phyloP scores from a whole-genome alignment of 192 early-diverging fungal species.

The Coemansia sp. region DNA sequence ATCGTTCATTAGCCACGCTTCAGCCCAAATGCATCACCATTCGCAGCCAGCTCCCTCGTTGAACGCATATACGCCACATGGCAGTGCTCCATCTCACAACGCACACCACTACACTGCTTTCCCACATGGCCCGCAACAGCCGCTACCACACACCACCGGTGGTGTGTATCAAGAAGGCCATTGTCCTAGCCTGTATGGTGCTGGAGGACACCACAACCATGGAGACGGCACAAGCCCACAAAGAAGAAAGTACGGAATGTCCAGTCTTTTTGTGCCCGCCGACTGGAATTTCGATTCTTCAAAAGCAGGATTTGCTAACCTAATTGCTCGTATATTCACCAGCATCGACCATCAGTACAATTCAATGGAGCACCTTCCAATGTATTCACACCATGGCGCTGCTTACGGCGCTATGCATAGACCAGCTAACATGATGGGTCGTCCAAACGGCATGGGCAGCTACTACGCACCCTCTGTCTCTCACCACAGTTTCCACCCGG shows the following conservation, averaged over 20 bases:
- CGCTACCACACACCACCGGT: not conserved
- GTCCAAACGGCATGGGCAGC: slow-evolving; percentile 1
- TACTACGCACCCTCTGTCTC: slow-evolving; percentile 12
- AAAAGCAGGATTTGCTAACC: slow-evolving; percentile 21
- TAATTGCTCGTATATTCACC: slow-evolving; percentile 27
- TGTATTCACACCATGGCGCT: not conserved
- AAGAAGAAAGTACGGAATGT: slow-evolving; percentile 17
- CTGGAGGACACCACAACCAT: not conserved
- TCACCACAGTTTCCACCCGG: slow-evolving; percentile 8
- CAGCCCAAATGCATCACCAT: not conserved
- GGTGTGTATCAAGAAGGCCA: not conserved
- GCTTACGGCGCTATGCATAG: not conserved
- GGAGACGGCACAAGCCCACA: not conserved
- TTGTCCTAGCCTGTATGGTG: not conserved
- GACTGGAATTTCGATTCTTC: slow-evolving; percentile 34
- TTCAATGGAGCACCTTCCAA: slow-evolving; percentile 7
- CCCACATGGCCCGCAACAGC: slow-evolving; percentile 2
- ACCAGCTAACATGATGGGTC: not conserved
- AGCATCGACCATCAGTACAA: slow-evolving; percentile 27
- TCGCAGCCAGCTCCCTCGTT: not conserved
- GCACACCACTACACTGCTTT: not conserved
- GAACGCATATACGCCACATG: not conserved
- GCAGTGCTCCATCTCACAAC: not conserved
- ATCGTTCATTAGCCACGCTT: not conserved
- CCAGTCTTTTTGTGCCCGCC: slow-evolving; percentile 41